Conservation (phyloP, 495 filamentous ascomycete species). For the Penicillium bovifimosum region DNA sequence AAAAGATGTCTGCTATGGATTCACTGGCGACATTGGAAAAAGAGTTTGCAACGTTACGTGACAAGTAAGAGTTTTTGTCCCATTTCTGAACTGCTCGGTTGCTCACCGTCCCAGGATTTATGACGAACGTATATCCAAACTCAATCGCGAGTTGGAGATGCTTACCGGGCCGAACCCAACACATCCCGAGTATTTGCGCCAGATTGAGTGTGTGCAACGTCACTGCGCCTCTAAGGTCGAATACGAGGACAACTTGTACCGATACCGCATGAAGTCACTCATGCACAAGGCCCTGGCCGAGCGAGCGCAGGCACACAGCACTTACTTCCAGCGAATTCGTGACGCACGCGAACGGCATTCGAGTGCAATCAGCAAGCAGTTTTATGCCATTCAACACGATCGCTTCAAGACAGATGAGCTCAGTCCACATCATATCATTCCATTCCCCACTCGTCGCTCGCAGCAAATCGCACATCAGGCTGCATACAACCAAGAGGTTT, state of each 20-base stretch:
- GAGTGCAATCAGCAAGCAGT: slow-evolving; percentile 72
- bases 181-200: slow-evolving; percentile 84
- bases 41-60: slow-evolving; percentile 76
- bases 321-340: slow-evolving; percentile 78
- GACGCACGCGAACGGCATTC: slow-evolving; percentile 76
- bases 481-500: slow-evolving; percentile 90
- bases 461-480: slow-evolving; percentile 73
- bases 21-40: slow-evolving; percentile 71
- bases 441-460: slow-evolving; percentile 63
- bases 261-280: slow-evolving; percentile 66
- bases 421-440: slow-evolving; percentile 71
- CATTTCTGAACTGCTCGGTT: not conserved
- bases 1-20: slow-evolving; percentile 76
- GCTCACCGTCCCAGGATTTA: slow-evolving; percentile 57
- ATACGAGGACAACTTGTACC: slow-evolving; percentile 62
- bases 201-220: slow-evolving; percentile 76
- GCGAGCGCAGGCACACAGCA: slow-evolving; percentile 74
- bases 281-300: slow-evolving; percentile 70
- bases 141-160: slow-evolving; percentile 80
- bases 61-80: slow-evolving; percentile 58
- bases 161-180: slow-evolving; percentile 66
- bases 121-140: slow-evolving; percentile 74
- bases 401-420: slow-evolving; percentile 75
- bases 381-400: slow-evolving; percentile 88
- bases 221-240: slow-evolving; percentile 74